phyloP scores from a whole-genome alignment of 139 green algal genomes.

The Nannochloris sp. region DNA sequence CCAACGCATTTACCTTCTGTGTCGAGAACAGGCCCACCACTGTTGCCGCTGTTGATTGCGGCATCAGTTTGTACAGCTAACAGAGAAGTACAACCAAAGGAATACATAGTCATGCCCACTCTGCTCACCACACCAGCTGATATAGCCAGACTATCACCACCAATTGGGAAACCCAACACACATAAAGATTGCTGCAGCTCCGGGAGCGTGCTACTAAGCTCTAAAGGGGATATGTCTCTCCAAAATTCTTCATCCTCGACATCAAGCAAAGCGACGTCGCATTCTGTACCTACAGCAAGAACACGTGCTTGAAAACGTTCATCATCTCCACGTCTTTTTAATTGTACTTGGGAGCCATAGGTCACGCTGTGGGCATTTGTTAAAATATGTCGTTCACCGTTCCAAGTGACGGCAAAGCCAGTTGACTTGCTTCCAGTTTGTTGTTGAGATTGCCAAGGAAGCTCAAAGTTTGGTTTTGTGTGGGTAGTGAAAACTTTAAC shows the following conservation, averaged over 20 bases:
- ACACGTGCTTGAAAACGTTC: conserved; percentile 85
- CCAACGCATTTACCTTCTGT: conserved; percentile 72
- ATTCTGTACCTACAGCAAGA: conserved; percentile 88
- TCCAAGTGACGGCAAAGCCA: conserved; percentile 65
- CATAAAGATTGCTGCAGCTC: conserved; percentile 11
- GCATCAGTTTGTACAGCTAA: no score
- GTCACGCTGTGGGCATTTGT: conserved; percentile 86
- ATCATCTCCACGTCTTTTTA: conserved; percentile 71
- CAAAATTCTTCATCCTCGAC: conserved; percentile 88
- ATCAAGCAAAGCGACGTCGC: conserved; percentile 73
- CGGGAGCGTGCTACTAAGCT: conserved; percentile 66
- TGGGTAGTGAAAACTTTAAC: conserved; percentile 66
- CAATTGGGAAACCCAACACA: conserved; percentile 26
- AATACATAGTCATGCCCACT: conserved; percentile 95
- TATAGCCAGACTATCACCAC: conserved; percentile 75
- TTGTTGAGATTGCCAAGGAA: conserved; percentile 24
- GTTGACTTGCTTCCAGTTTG: conserved; percentile 24
- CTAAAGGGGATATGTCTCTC: conserved; percentile 56
- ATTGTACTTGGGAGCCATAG: conserved; percentile 57
- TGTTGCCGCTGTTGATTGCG: no score
- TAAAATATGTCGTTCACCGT: conserved; percentile 55
- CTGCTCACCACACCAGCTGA: conserved; percentile 66
- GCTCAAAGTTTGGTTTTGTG: conserved; percentile 75
- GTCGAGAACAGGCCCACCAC: conserved; percentile 80
- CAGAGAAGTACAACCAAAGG: conserved; percentile 83